Percentiles rank a stretch among this genome's conserved stretches.
Evolutionary conservation across 2,329 filamentous ascomycete species (phyloP).

Genomic region (Colletotrichum higginsianum): DNA sequence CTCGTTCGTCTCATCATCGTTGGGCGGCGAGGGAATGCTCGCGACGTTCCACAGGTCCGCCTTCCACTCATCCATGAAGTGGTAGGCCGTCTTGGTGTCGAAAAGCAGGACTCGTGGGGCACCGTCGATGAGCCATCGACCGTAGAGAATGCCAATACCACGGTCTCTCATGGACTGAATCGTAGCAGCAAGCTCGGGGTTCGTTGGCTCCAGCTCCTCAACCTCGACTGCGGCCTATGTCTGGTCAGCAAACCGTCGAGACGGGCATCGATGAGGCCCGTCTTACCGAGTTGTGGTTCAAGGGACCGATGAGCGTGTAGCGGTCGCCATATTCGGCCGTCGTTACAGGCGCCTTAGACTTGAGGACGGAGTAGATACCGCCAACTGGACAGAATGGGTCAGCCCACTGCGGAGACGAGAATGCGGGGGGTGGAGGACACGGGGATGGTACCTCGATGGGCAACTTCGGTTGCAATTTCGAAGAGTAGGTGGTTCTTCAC

Average conservation of each 20-base stretch:
- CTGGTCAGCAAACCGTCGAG: conserved; percentile 28
- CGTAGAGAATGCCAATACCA: conserved; percentile 91
- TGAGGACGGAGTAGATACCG: conserved; percentile 99
- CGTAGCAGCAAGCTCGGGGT: conserved; percentile 83
- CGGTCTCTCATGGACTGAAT: conserved; percentile 95
- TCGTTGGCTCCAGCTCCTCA: conserved; percentile 89
- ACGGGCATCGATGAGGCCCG: background rate
- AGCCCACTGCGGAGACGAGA: conserved; percentile 44
- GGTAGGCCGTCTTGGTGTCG: conserved; percentile 93
- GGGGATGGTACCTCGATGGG: conserved; percentile 83
- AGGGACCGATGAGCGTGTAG: conserved; percentile 94
- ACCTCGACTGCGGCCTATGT: conserved; percentile 94
- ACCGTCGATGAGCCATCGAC: conserved; percentile 97
- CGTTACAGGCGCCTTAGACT: conserved; percentile 98
- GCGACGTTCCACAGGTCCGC: conserved; percentile 93
- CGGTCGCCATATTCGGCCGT: conserved; percentile 98
- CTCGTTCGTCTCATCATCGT: conserved; percentile 96
- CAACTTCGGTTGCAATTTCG: conserved; percentile 96
- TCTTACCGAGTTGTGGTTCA: conserved; percentile 90
- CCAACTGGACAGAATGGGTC: conserved; percentile 75
- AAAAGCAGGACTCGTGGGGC: conserved; percentile 94
- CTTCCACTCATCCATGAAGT: conserved; percentile 96
- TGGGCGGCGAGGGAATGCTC: conserved; percentile 92
- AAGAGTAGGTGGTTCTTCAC: conserved; percentile 97
- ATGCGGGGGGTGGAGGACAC: conserved; percentile 17